Evolutionary conservation across 768 basidiomycete genomes (phyloP).

Genomic region (Russula abietina): DNA sequence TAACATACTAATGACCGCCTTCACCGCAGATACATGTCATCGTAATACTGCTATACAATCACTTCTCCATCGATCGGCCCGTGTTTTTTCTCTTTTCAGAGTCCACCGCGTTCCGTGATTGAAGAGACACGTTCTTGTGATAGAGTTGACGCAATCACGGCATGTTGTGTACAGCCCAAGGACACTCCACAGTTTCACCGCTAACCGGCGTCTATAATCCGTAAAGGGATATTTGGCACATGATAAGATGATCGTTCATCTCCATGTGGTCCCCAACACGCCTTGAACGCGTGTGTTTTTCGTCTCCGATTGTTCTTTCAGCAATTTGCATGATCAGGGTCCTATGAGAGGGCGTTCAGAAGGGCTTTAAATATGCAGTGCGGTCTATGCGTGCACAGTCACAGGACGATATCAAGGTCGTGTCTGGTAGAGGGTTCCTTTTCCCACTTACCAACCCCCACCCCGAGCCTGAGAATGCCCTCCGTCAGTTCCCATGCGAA

Average conservation of each 20-base stretch:
- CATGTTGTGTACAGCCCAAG: conserved; percentile 11
- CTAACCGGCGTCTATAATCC: conserved; percentile 3
- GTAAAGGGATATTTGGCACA: conserved; percentile 14
- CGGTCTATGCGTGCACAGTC: conserved; percentile 15
- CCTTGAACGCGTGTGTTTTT: conserved; percentile 18
- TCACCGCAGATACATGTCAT: conserved; percentile 5
- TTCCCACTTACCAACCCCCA: conserved; percentile 1
- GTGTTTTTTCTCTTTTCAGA: not conserved
- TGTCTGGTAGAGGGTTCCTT: conserved; percentile 8
- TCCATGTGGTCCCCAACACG: conserved; percentile 19
- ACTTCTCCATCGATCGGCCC: not conserved
- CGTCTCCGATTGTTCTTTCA: conserved; percentile 13
- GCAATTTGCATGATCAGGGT: conserved; percentile 13
- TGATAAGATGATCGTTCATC: conserved; percentile 18
- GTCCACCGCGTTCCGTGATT: conserved; percentile 6
- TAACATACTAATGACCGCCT: not conserved
- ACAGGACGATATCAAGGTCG: conserved; percentile 18
- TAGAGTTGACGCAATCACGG: conserved; percentile 21
- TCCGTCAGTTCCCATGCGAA: conserved; percentile 3
- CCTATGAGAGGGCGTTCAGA: not conserved
- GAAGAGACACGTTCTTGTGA: conserved; percentile 16
- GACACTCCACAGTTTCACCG: conserved; percentile 1
- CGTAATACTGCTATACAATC: not conserved
- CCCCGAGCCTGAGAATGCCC: conserved; percentile 4
- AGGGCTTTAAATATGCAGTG: conserved; percentile 13